Conservation (phyloP, 352 stramenopile genomes). For the Globisporangium paroecandrum region DNA sequence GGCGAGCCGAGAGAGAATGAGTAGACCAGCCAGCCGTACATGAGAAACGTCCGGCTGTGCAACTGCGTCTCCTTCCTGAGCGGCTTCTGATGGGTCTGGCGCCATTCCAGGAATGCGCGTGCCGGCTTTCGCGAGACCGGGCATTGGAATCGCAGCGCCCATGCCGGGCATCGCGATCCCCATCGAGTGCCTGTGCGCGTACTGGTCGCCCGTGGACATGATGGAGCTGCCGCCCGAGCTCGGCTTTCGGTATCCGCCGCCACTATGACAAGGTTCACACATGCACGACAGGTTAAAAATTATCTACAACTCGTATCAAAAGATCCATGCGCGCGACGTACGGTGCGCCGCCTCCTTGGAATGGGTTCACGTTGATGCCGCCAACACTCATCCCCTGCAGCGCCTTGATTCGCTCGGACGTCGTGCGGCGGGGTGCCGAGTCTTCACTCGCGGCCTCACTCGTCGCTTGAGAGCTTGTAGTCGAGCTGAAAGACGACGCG, state of each 20-base stretch:
- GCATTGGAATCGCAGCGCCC: constrained; percentile 80
- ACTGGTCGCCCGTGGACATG: constrained; percentile 83
- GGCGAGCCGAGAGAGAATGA: not conserved
- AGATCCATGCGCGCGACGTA: constrained; percentile 1
- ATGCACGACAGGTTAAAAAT: not conserved
- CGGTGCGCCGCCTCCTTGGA: constrained; percentile 40
- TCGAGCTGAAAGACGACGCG: not conserved
- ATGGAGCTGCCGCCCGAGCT: constrained; percentile 45
- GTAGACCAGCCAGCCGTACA: constrained; percentile 30
- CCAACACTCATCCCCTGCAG: constrained; percentile 70
- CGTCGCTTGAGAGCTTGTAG: constrained; percentile 1
- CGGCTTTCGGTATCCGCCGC: constrained; percentile 42
- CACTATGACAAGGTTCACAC: constrained; percentile 18
- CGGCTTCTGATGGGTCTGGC: constrained; percentile 19
- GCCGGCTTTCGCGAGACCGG: constrained; percentile 64
- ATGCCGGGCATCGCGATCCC: constrained; percentile 80
- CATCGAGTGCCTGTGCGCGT: constrained; percentile 63
- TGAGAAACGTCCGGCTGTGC: constrained; percentile 53
- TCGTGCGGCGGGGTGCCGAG: constrained; percentile 23
- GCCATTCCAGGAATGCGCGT: constrained; percentile 70
- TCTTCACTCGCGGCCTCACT: constrained; percentile 13
- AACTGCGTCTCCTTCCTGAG: constrained; percentile 23
- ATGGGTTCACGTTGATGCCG: constrained; percentile 82
- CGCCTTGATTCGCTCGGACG: constrained; percentile 63
- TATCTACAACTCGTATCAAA: not conserved